These are phyloP conservation scores for Aspergillus conjunctus DNA, from an alignment of 495 filamentous ascomycete species.

Conservation along the genomic window DNA sequence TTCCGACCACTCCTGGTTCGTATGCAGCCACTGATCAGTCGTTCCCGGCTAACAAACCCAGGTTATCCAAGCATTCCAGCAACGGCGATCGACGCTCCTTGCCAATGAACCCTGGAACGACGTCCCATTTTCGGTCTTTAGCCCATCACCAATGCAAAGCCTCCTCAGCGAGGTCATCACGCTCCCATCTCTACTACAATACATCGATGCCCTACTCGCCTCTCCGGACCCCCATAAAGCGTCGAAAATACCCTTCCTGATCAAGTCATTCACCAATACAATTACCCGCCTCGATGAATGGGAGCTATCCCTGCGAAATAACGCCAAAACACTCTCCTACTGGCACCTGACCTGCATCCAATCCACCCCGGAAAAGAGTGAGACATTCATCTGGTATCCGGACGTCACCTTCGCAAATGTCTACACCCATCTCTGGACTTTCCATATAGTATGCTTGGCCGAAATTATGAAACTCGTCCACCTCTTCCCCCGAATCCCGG, in stretches of 20 bases:
- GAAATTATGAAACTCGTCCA: conserved; percentile 28
- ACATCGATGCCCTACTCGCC: conserved; percentile 18
- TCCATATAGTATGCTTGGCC: conserved; percentile 34
- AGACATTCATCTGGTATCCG: conserved; percentile 29
- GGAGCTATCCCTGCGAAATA: not conserved
- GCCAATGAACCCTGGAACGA: conserved; percentile 29
- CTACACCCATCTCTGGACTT: conserved; percentile 40
- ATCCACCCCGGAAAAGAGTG: not conserved
- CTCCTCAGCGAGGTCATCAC: conserved; percentile 30
- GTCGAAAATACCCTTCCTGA: not conserved
- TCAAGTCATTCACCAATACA: not conserved
- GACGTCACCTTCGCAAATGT: conserved; percentile 40
- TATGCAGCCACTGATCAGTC: not conserved
- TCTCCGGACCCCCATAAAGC: not conserved
- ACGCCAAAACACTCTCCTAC: not conserved
- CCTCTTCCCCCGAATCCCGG: not conserved
- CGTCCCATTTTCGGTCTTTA: conserved; percentile 30
- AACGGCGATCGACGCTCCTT: conserved; percentile 30
- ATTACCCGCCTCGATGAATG: not conserved
- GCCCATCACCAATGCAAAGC: conserved; percentile 33
- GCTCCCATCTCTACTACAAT: conserved; percentile 32
- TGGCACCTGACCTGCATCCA: not conserved
- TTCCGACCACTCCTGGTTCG: conserved; percentile 38
- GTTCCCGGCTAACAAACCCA: not conserved
- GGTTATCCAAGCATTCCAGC: conserved; percentile 20